Percentiles rank a stretch among this genome's conserved stretches.
Conservation (phyloP, 805 yeast species). For the Starmerella khaoyaiensis region DNA sequence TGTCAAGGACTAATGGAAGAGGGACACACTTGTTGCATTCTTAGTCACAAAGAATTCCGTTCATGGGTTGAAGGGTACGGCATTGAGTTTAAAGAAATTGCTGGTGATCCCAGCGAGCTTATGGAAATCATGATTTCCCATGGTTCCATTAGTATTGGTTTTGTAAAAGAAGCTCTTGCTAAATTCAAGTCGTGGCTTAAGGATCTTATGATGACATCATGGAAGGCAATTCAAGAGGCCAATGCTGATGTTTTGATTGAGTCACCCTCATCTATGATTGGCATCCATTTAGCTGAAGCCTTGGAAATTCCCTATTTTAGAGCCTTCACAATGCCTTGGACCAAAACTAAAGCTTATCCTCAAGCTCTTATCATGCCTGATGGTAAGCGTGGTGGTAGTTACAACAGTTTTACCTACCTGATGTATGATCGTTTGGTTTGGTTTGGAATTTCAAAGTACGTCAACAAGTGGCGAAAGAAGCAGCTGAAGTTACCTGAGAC, state of each 20-base stretch:
- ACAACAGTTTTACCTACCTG: constrained; percentile 83
- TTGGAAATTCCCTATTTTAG: constrained; percentile 78
- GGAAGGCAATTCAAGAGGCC: constrained; percentile 69
- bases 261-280: constrained; percentile 94
- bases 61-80: constrained; percentile 61
- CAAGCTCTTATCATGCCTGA: constrained; percentile 95
- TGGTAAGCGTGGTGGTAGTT: constrained; percentile 82
- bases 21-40: constrained; percentile 75
- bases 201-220: constrained; percentile 56
- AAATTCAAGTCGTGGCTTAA: constrained; percentile 75
- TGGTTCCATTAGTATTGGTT: constrained; percentile 72
- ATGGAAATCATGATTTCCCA: constrained; percentile 89
- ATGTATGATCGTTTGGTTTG: constrained; percentile 87
- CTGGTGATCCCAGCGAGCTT: constrained; percentile 85
- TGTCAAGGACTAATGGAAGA: constrained; percentile 64
- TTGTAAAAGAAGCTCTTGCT: constrained; percentile 67
- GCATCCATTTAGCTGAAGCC: constrained; percentile 90
- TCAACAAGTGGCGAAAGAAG: constrained; percentile 75
- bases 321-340: constrained; percentile 99
- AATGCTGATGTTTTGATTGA: constrained; percentile 71
- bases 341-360: constrained; percentile 87
- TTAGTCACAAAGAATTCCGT: constrained; percentile 71
- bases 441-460: constrained; percentile 80
- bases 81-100: constrained; percentile 56
- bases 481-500: constrained; percentile 55